phyloP scores from a whole-genome alignment of 768 basidiomycete genomes.

The Pluteus cervinus region DNA sequence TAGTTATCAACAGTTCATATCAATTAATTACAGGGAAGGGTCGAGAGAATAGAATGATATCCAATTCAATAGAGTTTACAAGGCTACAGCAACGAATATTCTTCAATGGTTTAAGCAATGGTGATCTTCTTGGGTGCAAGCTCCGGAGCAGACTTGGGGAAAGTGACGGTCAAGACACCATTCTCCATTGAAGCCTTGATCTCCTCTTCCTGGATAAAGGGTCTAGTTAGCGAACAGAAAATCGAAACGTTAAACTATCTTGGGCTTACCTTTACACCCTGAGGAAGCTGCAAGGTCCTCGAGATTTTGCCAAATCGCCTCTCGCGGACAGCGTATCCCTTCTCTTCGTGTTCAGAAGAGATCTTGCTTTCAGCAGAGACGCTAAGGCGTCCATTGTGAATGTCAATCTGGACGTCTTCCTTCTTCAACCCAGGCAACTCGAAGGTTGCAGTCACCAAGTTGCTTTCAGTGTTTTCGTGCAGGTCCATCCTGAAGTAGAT shows the following conservation, averaged over 20 bases:
- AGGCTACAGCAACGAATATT: too few species aligned
- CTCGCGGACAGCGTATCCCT: slow-evolving; percentile 43
- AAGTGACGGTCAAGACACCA: slow-evolving; percentile 44
- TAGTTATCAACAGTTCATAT: too few species aligned
- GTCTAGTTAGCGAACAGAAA: not conserved
- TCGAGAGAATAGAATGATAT: too few species aligned
- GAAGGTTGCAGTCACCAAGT: slow-evolving; percentile 52
- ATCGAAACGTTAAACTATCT: not conserved
- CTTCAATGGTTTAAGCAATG: slow-evolving; percentile 26
- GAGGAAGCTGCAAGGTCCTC: slow-evolving; percentile 46
- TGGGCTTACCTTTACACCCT: slow-evolving; percentile 42
- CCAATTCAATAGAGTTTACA: too few species aligned
- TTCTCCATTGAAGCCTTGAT: slow-evolving; percentile 43
- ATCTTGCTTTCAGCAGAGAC: slow-evolving; percentile 44
- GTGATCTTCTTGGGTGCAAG: slow-evolving; percentile 27
- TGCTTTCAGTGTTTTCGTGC: slow-evolving; percentile 41
- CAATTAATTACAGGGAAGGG: too few species aligned
- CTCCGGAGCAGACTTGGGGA: slow-evolving; percentile 42
- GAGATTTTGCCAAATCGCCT: slow-evolving; percentile 42
- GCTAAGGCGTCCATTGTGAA: slow-evolving; percentile 44
- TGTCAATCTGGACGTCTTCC: slow-evolving; percentile 47
- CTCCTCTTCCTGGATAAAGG: slow-evolving; percentile 18
- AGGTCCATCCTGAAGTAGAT: slow-evolving; percentile 43
- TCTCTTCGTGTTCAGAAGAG: slow-evolving; percentile 29
- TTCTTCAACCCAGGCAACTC: slow-evolving; percentile 55